phyloP scores from a whole-genome alignment of 1,139 yeast species.

The Magnusiomyces tetraspermus region DNA sequence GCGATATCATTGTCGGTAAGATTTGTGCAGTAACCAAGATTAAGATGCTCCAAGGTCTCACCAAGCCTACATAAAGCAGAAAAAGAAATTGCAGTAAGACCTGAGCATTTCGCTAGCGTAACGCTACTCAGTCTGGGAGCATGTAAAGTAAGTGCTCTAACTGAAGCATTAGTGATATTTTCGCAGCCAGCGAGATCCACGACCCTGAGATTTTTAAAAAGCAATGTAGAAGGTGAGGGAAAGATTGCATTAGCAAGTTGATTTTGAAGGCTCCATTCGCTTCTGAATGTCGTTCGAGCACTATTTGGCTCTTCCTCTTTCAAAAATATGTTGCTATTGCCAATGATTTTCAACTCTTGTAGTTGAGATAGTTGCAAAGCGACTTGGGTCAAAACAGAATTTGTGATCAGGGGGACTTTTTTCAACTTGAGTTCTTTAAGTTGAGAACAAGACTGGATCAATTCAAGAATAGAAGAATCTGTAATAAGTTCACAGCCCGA shows the following conservation, averaged over 20 bases:
- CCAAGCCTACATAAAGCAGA: slow-evolving; percentile 66
- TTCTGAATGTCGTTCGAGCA: no score
- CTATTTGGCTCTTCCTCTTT: no score
- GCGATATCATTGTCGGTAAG: slow-evolving; percentile 86
- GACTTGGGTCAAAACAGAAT: slow-evolving; percentile 50
- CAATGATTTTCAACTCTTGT: slow-evolving; percentile 78
- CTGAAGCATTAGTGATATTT: slow-evolving; percentile 69
- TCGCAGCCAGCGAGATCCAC: slow-evolving; percentile 81
- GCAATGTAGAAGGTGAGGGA: slow-evolving; percentile 6
- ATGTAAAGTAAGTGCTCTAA: slow-evolving; percentile 57
- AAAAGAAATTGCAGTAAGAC: slow-evolving; percentile 75
- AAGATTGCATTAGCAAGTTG: background rate
- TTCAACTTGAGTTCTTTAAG: slow-evolving; percentile 87
- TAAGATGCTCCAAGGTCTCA: slow-evolving; percentile 76
- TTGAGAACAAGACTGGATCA: slow-evolving; percentile 63
- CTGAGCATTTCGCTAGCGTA: slow-evolving; percentile 79
- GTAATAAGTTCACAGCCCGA: slow-evolving; percentile 61
- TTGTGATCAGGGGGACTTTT: slow-evolving; percentile 64
- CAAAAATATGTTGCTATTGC: slow-evolving; percentile 61
- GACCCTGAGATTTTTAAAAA: slow-evolving; percentile 53
- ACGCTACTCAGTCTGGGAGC: slow-evolving; percentile 87
- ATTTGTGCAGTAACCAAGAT: slow-evolving; percentile 86
- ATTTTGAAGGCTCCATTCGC: no score
- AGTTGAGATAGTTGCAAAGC: slow-evolving; percentile 58
- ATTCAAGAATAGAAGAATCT: slow-evolving; percentile 53